Evolutionary conservation across 2,329 filamentous ascomycete genomes (phyloP), one percentile per base, ranked within the genome.

Genomic region (Epichloe hybrida): DNA sequence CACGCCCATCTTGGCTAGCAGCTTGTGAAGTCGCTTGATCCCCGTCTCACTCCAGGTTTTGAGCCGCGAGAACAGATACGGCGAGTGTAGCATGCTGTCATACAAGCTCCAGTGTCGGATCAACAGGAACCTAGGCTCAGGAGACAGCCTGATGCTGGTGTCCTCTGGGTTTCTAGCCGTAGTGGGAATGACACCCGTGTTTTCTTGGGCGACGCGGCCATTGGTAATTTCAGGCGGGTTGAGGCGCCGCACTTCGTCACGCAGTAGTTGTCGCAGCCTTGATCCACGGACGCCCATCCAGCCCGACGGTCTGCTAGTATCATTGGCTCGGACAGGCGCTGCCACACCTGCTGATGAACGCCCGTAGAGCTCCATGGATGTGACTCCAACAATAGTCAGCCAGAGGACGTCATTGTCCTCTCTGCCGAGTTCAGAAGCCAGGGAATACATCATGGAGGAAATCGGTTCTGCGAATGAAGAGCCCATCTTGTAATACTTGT

Each of bases 1-100:
- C 50, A 98, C 87, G 35, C 93, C 93, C 91, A 98, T 98, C 68
- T 97, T 98, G 42, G 93, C 93, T 3, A 98, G 76, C 0, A 98
- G 77, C 64, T 97, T 97, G 66, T 96, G 88, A 20, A 98, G 73
- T 48, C 91, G 80, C 65, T 94, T 95, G 49, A 87, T 77, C 3
- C 93, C 93, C 48, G 78, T 79, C 55, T 97, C 93, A 53, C 84
- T 94, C 91, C 93, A 98, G 45, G 95, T 89, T 66, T 94, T 91
- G 44, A 98, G 76, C 35, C 88, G 80, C 3, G 91, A 88, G 53
- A 94, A 91, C 4, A 98, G 79, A 62, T 96, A 97, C 0, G 91
- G 90, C 0, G 90, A 96, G 65, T 98, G 93, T 12, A 97, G 76
- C 93, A 98, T 97, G 65, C 89, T 95, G 62, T 98, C 93, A 66